Evolutionary conservation across 1,284 basidiomycete species (phyloP), one percentile per base, ranked within the genome.

Genomic region (Ceratobasidium sp.): DNA sequence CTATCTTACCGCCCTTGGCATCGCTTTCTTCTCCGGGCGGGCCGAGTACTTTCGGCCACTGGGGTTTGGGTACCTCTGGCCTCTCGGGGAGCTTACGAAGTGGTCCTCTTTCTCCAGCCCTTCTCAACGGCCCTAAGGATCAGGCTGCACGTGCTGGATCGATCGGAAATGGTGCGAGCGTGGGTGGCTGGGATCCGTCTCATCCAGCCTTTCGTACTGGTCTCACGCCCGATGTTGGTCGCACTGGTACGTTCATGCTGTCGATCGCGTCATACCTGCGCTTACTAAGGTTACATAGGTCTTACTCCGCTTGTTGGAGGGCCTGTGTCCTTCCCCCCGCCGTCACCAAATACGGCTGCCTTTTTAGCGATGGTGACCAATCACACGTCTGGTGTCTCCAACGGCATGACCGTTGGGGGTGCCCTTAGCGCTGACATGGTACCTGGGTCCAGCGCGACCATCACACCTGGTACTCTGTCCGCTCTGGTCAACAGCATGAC

Each of bases 301-400:
- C 87, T 96, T 76, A 96, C 94, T 0, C 95, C 94, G 44, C 87
- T 93, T 72, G 90, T 93, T 75, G 90, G 88, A 38, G 88, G 88
- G 1, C 86, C 89, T 23, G 86, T 87, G 36, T 84, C 86, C 12
- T 95, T 93, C 80, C 94, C 94, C 2, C 89, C 92, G 44, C 89
- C 94, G 0, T 92, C 91, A 58, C 96, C 96, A 0, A 92, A 92
- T 78, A 97, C 96, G 9, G 91, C 94, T 4, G 95, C 95, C 12
- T 94, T 98, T 82, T 87, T 98, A 71, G 91, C 91, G 74, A 92
- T 96, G 84, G 94, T 96, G 84, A 93, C 91, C 76, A 90, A 89
- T 77, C 84, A 84, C 72, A 81, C 83, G 9, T 80, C 82, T 0
- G 56, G 67, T 28, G 67, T 70, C 14, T 63, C 67, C 18, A 56